Conservation (phyloP, 2,329 filamentous ascomycete species). For the Penicillium fuscoglaucum region DNA sequence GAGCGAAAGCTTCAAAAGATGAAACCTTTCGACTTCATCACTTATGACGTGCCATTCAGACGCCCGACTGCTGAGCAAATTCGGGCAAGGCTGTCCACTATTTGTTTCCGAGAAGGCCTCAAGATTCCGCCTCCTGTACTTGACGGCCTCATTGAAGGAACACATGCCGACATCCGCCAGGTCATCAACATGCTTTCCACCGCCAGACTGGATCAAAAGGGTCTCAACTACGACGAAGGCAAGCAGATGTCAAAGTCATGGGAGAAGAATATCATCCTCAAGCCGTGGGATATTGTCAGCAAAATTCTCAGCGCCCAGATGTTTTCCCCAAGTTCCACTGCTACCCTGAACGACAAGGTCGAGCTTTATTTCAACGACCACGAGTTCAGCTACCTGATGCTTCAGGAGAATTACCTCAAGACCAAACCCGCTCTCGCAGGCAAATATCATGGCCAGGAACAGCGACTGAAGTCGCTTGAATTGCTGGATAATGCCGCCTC, state of each 20-base stretch:
- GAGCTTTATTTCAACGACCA: slow-evolving; percentile 99
- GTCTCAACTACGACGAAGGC: slow-evolving; percentile 79
- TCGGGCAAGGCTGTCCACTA: slow-evolving; percentile 87
- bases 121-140: slow-evolving; percentile 81
- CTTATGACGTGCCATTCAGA: slow-evolving; percentile 82
- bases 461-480: slow-evolving; percentile 79
- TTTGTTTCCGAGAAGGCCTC: slow-evolving; percentile 86
- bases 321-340: slow-evolving; percentile 78
- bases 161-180: slow-evolving; percentile 92
- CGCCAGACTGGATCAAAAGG: slow-evolving; percentile 79
- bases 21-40: slow-evolving; percentile 91
- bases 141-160: slow-evolving; percentile 92
- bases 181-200: slow-evolving; percentile 99
- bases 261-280: slow-evolving; percentile 96
- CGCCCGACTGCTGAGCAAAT: slow-evolving; percentile 90
- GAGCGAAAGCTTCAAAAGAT: slow-evolving; percentile 92
- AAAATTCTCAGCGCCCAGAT: slow-evolving; percentile 88
- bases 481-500: slow-evolving; percentile 84
- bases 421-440: slow-evolving; percentile 70
- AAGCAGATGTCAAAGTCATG: slow-evolving; percentile 96
- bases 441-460: slow-evolving; percentile 65
- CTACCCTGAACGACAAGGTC: slow-evolving; percentile 94
- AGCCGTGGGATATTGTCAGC: slow-evolving; percentile 96
- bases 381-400: slow-evolving; percentile 95
- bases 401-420: slow-evolving; percentile 94